phyloP scores from a whole-genome alignment of 2,329 filamentous ascomycete genomes.

The Exutisphaerella laricina region DNA sequence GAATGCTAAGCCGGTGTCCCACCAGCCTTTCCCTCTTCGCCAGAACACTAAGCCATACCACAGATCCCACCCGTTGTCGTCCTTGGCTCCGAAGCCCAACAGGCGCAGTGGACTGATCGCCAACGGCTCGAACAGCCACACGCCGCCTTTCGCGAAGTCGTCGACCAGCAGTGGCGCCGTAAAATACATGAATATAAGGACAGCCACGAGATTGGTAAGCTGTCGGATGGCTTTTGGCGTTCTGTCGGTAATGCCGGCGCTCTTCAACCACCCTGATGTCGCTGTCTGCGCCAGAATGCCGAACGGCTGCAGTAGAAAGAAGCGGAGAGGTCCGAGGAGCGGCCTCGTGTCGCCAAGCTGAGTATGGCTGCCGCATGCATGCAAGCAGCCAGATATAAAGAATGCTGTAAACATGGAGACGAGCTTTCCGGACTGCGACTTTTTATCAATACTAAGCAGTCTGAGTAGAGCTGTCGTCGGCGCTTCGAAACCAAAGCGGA shows the following conservation, averaged over 20 bases:
- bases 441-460: constrained; percentile 27
- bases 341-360: constrained; percentile 57
- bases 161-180: constrained; percentile 64
- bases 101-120: constrained; percentile 66
- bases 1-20: constrained; percentile 50
- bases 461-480: constrained; percentile 48
- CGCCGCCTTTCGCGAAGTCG: constrained; percentile 66
- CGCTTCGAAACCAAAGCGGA: constrained; percentile 65
- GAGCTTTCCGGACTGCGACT: constrained; percentile 34
- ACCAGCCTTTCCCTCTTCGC: constrained; percentile 60
- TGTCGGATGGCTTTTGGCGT: constrained; percentile 47
- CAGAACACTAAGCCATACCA: constrained; percentile 50
- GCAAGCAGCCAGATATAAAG: constrained; percentile 60
- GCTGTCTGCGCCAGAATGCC: constrained; percentile 59
- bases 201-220: constrained; percentile 56
- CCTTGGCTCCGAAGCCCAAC: constrained; percentile 56
- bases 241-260: constrained; percentile 28
- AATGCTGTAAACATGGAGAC: constrained; percentile 54
- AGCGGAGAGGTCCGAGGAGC: constrained; percentile 50
- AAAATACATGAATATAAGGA: constrained; percentile 60
- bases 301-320: constrained; percentile 66
- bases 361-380: constrained; percentile 64
- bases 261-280: constrained; percentile 34
- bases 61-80: constrained; percentile 65
- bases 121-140: constrained; percentile 81